Evolutionary conservation across 371 early-diverging fungal species (phyloP).

Genomic region (Circinella minor): DNA sequence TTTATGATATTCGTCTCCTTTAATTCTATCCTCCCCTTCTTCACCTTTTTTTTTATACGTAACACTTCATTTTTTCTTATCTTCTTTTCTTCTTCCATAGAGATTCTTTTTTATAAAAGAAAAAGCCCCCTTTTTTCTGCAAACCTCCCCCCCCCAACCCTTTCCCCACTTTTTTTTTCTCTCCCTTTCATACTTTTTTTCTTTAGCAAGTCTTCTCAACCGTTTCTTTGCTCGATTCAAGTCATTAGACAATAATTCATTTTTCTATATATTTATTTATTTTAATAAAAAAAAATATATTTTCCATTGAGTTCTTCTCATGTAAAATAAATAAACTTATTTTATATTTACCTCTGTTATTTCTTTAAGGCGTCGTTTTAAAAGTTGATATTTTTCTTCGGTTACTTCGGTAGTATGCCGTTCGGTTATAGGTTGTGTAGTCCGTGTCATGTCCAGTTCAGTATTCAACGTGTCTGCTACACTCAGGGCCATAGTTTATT

Average conservation of each 20-base stretch:
- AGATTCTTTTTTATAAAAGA: no score
- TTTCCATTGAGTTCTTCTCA: neutral
- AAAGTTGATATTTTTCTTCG: slow-evolving; percentile 40
- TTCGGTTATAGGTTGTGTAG: neutral
- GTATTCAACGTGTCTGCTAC: slow-evolving; percentile 11
- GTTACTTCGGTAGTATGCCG: slow-evolving; percentile 7
- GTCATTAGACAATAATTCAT: slow-evolving; percentile 49
- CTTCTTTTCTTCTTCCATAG: no score
- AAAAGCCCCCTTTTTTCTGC: no score
- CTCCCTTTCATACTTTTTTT: slow-evolving; percentile 49
- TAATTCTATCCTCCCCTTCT: neutral
- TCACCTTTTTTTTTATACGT: neutral
- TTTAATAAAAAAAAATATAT: no score
- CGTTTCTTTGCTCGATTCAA: slow-evolving; percentile 50
- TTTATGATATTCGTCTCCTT: neutral
- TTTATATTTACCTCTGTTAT: slow-evolving; percentile 47
- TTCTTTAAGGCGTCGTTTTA: slow-evolving; percentile 58
- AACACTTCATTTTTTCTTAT: neutral
- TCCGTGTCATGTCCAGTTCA: slow-evolving; percentile 11
- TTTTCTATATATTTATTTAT: slow-evolving; percentile 33
- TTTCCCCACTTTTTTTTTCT: neutral
- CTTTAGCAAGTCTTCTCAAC: slow-evolving; percentile 51
- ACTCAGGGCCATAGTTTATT: neutral
- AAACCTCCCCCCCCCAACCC: neutral
- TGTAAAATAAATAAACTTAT: no score